Base-by-base conservation (phyloP, 805 yeast species). In the Kodamaea nitidulidarum region DNA sequence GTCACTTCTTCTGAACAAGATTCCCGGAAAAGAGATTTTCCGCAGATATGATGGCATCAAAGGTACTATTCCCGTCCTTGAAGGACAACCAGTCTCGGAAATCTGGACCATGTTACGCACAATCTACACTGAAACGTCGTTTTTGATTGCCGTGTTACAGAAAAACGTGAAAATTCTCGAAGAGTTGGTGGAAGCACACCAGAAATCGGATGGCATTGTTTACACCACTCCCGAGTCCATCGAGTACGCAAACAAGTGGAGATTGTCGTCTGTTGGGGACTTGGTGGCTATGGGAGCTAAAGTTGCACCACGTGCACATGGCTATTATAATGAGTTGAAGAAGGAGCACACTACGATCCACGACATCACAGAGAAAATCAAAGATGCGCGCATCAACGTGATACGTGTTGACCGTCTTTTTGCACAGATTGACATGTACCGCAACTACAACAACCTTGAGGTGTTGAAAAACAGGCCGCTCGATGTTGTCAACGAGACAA, bases 401-500 rank as follows among this genome's bases (percentile, higher is more conserved):
- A 42, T 48, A 7, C 45, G 48, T 15, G 41, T 65, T 18, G 64
- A 59, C 33, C 52, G 49, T 36, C 42, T 64, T 12, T 39, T 66
- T 4, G 42, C 52, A 7, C 63, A 61, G 36, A 45, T 65, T 17
- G 48, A 53, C 4, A 11, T 50, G 15, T 46, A 48, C 39, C 36
- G 46, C 26, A 47, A 45, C 14, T 37, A 43, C 26, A 34, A 41
- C 14, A 43, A 35, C 9, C 42, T 46, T 7, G 29, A 44, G n/a
- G 35, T 38, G 9, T 32, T 47, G 24, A 50, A 42, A 35, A 51
- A 48, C 22, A 45, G 61, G 15, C 64, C 64, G 17, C 51, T 68
- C 20, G 71, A 65, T 36, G 50, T 57, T 12, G 52, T 51, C 7
- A 59, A 55, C 20, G 60, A 55, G 17, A 37, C 45, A 8, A 40